Base-by-base conservation (phyloP, 805 yeast genomes). In the Cyberlindnera bimundalis region DNA sequence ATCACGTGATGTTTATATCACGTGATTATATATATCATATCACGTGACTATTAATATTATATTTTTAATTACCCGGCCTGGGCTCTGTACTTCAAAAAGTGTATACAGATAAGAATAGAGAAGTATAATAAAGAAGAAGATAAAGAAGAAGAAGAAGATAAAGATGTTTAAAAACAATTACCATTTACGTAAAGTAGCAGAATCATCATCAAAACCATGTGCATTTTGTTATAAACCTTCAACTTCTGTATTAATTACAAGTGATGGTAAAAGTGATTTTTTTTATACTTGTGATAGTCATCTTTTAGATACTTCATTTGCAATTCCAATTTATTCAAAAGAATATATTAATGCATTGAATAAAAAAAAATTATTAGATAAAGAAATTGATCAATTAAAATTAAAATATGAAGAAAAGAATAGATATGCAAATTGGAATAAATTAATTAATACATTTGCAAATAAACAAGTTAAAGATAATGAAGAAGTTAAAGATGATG, bases 271-370 rank as follows among this genome's bases (percentile, higher is more conserved):
- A 36, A 37, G 44, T 21, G 58, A 53, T 37, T 53, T 53, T 41
- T 53, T 53, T 33, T 56, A 56, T 37, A 52, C 57, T 3, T 58
- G 61, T 37, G 60, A 52, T 15, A n/a, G 29, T 4, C 61, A 58
- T 34, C 29, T 56, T 6, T 44, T 35, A 18, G 61, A 58, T 28
- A 9, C 48, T 1, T 12, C 50, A 1, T 56, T 58, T 40, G 59
- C 60, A 2, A 12, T 42, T 0, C 60, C 60, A 2, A 30, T 52
- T 5, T 37, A 42, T 24, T 46, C 41, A 13, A 42, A 52, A n/a
- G 60, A 58, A 19, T 56, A 55, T 21, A 24, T 46, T 1, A 44
- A 43, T 6, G 57, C 58, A 2, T 21, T 37, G 14, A 29, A 40
- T 4, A 34, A 42, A 29, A 58, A 56, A 26, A 45, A 49, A n/a